Base-by-base conservation (phyloP, 306 rosid genomes). In the Dalbergia cochinchinensis region DNA sequence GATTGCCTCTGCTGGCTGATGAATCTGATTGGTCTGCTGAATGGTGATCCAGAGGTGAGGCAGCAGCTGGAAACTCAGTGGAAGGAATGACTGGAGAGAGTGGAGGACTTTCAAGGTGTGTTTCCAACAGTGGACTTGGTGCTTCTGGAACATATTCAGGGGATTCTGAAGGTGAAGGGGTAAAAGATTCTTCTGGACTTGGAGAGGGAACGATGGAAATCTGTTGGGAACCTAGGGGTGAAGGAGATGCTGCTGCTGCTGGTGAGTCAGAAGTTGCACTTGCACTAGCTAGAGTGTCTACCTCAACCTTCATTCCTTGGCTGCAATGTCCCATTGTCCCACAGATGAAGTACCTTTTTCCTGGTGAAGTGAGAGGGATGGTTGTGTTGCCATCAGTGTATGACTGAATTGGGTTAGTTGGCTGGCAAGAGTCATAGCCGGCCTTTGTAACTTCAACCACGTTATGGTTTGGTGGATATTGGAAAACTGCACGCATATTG, bases 301-400 rank as follows among this genome's bases (percentile, higher is more conserved):
- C 83, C 78, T 86, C 86, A 44, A 92, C 65, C 86, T 90, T 92
- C 99, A 92, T 92, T 77, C 98, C 99, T 65, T 68, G 66, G 82
- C 47, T 53, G 76, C 99, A 95, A 81, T 95, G 99, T 55, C 95
- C 97, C 0, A 15, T 0, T 35, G 83, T 45, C 39, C 95, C 97
- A 86, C 99, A 95, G 69, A 91, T 88, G 92, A 91, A 95, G 86
- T 88, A 87, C 78, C 95, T 89, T 75, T 90, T 91, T n/a, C 94
- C 96, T 41, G 88, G 80, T 61, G 95, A 77, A 51, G 84, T 62
- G 47, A 95, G 97, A 71, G 91, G 76, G 65, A 95, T 80, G 51
- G 76, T 83, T 45, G 97, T 87, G 84, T 80, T 73, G 2, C 99
- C 97, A 62, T 77, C 91, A 48, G 1, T 90, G 89, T 84, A 86